phyloP scores from a whole-genome alignment of 2,329 filamentous ascomycete species.

The Zymoseptoria crescenta region DNA sequence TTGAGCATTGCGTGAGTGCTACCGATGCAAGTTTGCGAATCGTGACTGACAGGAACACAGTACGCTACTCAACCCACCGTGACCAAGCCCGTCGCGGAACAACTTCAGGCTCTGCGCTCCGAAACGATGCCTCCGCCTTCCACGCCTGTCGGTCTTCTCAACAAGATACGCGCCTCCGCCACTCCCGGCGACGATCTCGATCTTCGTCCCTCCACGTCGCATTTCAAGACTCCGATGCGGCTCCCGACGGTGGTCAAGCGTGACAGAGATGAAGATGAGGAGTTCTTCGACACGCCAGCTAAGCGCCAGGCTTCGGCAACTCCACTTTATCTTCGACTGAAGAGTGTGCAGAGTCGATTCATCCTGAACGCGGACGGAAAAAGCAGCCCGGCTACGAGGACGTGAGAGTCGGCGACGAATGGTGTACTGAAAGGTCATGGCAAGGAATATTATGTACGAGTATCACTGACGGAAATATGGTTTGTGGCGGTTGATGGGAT shows the following conservation, averaged over 20 bases:
- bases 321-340: conserved; percentile 9
- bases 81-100: conserved; percentile 3
- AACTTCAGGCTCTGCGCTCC: conserved; percentile 6
- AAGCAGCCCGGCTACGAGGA: conserved; percentile 12
- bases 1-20: conserved; percentile 18
- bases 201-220: conserved; percentile 10
- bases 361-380: conserved; percentile 18
- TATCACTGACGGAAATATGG: neutral
- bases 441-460: neutral
- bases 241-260: neutral
- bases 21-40: neutral
- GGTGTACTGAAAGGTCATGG: neutral
- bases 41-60: conserved; percentile 1
- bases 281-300: conserved; percentile 8
- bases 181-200: conserved; percentile 15
- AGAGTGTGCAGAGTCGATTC: conserved; percentile 13
- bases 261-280: conserved; percentile 1
- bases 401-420: neutral
- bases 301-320: conserved; percentile 7
- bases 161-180: conserved; percentile 4
- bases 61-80: conserved; percentile 2
- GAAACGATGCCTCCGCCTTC: conserved; percentile 18
- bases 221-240: conserved; percentile 11
- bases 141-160: conserved; percentile 13
- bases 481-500: neutral